Conservation (phyloP, 306 rosid genomes). For the Cicer judaicum region DNA sequence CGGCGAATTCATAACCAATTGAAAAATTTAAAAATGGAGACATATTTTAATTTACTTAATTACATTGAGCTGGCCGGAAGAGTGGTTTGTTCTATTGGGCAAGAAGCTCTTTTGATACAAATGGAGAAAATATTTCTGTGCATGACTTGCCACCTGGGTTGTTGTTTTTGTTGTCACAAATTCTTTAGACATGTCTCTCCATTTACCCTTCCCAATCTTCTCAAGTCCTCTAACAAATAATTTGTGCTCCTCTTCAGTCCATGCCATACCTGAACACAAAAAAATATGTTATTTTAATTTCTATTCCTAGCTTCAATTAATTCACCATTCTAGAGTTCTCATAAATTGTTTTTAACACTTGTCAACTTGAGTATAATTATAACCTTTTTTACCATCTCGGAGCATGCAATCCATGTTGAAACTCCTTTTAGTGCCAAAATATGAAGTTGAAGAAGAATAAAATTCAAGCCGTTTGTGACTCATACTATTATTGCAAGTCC, state of each 20-base stretch:
- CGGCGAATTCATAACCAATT: not conserved
- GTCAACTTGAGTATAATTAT: not conserved
- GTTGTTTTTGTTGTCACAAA: conserved; percentile 89
- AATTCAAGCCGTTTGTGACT: conserved; percentile 38
- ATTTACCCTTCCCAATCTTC: conserved; percentile 85
- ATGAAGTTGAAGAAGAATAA: conserved; percentile 22
- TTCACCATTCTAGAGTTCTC: not conserved
- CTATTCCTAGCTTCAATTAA: not conserved
- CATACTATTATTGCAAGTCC: conserved; percentile 62
- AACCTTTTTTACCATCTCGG: conserved; percentile 71
- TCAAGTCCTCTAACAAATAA: conserved; percentile 75
- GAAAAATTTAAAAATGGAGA: not conserved
- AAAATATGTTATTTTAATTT: not conserved
- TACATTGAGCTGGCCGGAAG: conserved; percentile 57
- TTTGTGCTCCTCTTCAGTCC: conserved; percentile 87
- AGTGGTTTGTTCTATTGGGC: conserved; percentile 59
- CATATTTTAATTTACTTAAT: conserved; percentile 33
- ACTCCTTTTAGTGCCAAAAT: conserved; percentile 54
- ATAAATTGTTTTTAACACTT: too few species aligned
- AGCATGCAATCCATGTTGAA: conserved; percentile 61
- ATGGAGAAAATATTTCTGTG: conserved; percentile 80
- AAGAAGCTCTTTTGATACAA: conserved; percentile 42
- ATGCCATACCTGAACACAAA: conserved; percentile 65
- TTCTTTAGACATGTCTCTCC: conserved; percentile 83
- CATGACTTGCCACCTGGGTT: conserved; percentile 93